Evolutionary conservation across 768 basidiomycete species (phyloP), one percentile per base, ranked within the genome.

Genomic region (Lactarius deliciosus): DNA sequence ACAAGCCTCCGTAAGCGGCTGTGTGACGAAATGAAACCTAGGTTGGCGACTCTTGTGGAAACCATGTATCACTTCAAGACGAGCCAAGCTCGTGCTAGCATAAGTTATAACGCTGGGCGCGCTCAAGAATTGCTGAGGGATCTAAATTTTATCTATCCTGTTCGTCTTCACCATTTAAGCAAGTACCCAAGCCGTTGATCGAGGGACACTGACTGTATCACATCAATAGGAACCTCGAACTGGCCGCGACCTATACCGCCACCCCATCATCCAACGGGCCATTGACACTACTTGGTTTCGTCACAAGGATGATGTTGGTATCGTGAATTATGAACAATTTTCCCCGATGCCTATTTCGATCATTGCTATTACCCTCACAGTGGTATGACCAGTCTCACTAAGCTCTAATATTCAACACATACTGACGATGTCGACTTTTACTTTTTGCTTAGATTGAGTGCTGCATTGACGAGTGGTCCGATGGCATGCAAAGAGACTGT

Each of bases 71-170:
- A 25, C 16, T 57, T 66, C 15, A 50, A 25, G 20, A 57, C 58
- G 34, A 50, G 65, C 15, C 55, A 62, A 22, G 55, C 60, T 20
- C 25, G 3, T n/a, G 13, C 56, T 5, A 66, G 55, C 28, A 50
- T 57, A 36, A 16, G 55, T 11, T 41, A 16, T 18, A 66, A 66
- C 25, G 34, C 36, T 6, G 15, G 45, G 30, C 55, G 1, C 10
- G 55, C 65, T 62, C 40, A 57, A 57, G 61, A 15, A 8, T 11
- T 66, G 8, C 43, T 66, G 34, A 66, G n/a, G 38, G 28, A 62
- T 18, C 47, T 66, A 43, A 66, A 43, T 22, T 66, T 66, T 57
- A 54, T 62, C 0, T 62, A 66, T 43, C 59, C 58, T 41, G 65
- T 66, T 34, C 20, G 61, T 45, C 54, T 25, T 15, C 50, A 5